Evolutionary conservation across 2,329 filamentous ascomycete genomes (phyloP).

Genomic region (Cytospora leucostoma): DNA sequence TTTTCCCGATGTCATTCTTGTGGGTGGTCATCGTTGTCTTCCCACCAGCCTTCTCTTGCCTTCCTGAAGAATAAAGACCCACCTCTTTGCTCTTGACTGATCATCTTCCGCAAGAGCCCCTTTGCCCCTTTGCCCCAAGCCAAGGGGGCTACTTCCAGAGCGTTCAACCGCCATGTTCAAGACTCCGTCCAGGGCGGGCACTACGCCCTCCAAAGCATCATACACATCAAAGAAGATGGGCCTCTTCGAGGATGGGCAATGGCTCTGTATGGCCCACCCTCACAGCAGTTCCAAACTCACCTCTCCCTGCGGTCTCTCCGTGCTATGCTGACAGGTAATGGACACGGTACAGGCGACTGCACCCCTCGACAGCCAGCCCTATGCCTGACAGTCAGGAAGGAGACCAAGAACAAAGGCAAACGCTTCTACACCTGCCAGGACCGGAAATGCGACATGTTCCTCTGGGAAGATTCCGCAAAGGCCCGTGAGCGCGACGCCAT

Average conservation of each 20-base stretch:
- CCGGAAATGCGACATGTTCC: slow-evolving; percentile 45
- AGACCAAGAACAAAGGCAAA: slow-evolving; percentile 43
- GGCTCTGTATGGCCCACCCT: slow-evolving; percentile 34
- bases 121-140: no score
- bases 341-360: slow-evolving; percentile 43
- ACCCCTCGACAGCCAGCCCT: slow-evolving; percentile 42
- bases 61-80: not conserved
- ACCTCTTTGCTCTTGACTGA: not conserved
- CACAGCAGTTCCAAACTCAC: not conserved
- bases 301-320: not conserved
- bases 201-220: slow-evolving; percentile 1
- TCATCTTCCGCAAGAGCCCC: not conserved
- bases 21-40: not conserved
- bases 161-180: slow-evolving; percentile 19
- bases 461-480: slow-evolving; percentile 45
- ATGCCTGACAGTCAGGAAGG: slow-evolving; percentile 42
- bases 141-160: not conserved
- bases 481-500: slow-evolving; percentile 34
- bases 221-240: slow-evolving; percentile 27
- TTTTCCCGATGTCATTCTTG: not conserved
- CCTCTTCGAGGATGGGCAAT: slow-evolving; percentile 32
- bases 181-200: slow-evolving; percentile 23
- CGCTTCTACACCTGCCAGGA: slow-evolving; percentile 47
- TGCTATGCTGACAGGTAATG: not conserved
- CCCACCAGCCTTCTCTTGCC: not conserved